Percentiles rank a stretch among this genome's conserved stretches.
These are phyloP conservation scores for Fusarium praegraminearum DNA, from an alignment of 2,329 filamentous ascomycete species.

Conservation along the genomic window DNA sequence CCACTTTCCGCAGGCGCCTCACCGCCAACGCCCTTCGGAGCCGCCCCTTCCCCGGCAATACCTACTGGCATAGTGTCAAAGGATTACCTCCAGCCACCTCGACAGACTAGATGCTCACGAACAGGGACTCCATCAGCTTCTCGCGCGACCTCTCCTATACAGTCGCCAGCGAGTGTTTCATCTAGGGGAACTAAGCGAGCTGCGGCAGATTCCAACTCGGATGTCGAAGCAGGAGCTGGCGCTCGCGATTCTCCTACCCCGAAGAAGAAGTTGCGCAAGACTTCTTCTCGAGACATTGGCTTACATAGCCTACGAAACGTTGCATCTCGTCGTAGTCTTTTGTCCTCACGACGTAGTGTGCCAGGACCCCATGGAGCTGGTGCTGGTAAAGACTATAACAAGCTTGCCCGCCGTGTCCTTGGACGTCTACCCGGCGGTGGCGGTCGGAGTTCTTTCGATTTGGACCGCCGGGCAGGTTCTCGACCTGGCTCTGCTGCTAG, in stretches of 20 bases:
- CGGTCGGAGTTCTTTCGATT: slow-evolving; percentile 33
- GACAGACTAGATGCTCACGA: slow-evolving; percentile 48
- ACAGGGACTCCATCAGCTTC: slow-evolving; percentile 41
- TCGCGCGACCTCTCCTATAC: slow-evolving; percentile 42
- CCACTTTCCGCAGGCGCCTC: slow-evolving; percentile 35
- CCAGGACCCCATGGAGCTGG: slow-evolving; percentile 41
- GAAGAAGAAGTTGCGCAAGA: slow-evolving; percentile 67
- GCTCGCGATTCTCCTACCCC: slow-evolving; percentile 45
- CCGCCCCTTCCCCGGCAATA: slow-evolving; percentile 39
- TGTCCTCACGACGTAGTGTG: slow-evolving; percentile 47
- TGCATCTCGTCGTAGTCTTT: slow-evolving; percentile 43
- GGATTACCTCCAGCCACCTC: slow-evolving; percentile 36
- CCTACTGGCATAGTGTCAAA: slow-evolving; percentile 30
- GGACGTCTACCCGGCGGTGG: slow-evolving; percentile 42
- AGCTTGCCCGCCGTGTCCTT: slow-evolving; percentile 45
- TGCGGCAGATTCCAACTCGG: slow-evolving; percentile 52
- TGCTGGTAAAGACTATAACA: slow-evolving; percentile 40
- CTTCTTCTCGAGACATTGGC: slow-evolving; percentile 59
- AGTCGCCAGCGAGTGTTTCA: slow-evolving; percentile 52
- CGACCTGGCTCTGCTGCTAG: slow-evolving; percentile 30
- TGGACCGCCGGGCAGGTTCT: slow-evolving; percentile 27
- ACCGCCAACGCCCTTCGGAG: slow-evolving; percentile 32
- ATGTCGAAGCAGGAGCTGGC: slow-evolving; percentile 50
- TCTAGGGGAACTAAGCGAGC: slow-evolving; percentile 65
- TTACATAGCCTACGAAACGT: slow-evolving; percentile 51